These are phyloP conservation scores for Didymosphaeria variabile DNA, from an alignment of 2,329 filamentous ascomycete species.

Conservation along the genomic window DNA sequence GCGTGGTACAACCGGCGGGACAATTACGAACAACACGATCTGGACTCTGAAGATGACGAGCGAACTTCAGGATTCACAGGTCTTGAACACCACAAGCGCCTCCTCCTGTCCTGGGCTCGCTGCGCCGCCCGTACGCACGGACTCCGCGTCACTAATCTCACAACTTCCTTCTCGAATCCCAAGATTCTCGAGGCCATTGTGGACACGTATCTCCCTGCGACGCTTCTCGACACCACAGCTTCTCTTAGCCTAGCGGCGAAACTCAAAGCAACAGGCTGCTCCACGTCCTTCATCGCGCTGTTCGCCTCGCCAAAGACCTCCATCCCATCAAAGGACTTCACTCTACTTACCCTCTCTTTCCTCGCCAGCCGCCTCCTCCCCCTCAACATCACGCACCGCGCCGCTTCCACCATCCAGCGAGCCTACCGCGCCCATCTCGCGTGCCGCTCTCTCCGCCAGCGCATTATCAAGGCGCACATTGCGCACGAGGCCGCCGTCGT, in stretches of 20 bases:
- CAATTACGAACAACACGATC: slow-evolving; percentile 40
- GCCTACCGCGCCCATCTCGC: slow-evolving; percentile 56
- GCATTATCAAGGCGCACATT: slow-evolving; percentile 52
- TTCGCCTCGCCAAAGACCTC: slow-evolving; percentile 46
- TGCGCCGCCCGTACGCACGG: slow-evolving; percentile 59
- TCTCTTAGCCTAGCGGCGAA: slow-evolving; percentile 43
- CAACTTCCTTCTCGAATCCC: slow-evolving; percentile 66
- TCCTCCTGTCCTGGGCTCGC: slow-evolving; percentile 67
- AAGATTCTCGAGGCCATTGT: slow-evolving; percentile 64
- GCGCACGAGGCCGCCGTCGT: slow-evolving; percentile 59
- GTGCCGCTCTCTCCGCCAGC: slow-evolving; percentile 40
- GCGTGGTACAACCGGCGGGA: slow-evolving; percentile 41
- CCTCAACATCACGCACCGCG: slow-evolving; percentile 58
- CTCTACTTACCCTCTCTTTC: slow-evolving; percentile 65
- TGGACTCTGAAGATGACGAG: slow-evolving; percentile 45
- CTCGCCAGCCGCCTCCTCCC: slow-evolving; percentile 67
- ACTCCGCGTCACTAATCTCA: slow-evolving; percentile 62
- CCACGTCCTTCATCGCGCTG: slow-evolving; percentile 55
- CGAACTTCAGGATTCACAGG: slow-evolving; percentile 35
- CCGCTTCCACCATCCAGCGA: slow-evolving; percentile 62
- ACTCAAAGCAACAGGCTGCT: slow-evolving; percentile 54
- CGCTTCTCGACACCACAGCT: slow-evolving; percentile 18
- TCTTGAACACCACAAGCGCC: slow-evolving; percentile 46
- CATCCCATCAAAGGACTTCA: slow-evolving; percentile 64
- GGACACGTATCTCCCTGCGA: slow-evolving; percentile 61